Conservation (phyloP, 306 rosid species). For the Dicorynia guianensis region DNA sequence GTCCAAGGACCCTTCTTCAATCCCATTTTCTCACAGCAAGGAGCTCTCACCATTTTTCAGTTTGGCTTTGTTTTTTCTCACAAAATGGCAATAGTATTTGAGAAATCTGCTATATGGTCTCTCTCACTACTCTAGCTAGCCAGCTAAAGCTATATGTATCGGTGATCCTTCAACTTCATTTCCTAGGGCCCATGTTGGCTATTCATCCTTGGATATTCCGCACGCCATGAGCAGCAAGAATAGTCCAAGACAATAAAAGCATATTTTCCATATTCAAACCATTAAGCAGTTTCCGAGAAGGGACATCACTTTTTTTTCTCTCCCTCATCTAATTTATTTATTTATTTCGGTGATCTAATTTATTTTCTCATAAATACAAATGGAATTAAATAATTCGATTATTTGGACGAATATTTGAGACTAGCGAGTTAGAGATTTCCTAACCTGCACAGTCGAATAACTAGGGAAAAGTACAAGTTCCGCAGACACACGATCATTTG, state of each 20-base stretch:
- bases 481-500: too few species aligned
- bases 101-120: background rate
- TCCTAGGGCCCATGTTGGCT: background rate
- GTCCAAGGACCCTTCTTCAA: slow-evolving; percentile 88
- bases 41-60: slow-evolving; percentile 76
- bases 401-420: too few species aligned
- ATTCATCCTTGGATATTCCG: slow-evolving; percentile 41
- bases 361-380: too few species aligned
- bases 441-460: too few species aligned
- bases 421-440: too few species aligned
- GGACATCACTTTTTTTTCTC: background rate
- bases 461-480: too few species aligned
- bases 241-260: slow-evolving; percentile 34
- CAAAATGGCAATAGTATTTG: background rate
- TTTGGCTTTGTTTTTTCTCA: background rate
- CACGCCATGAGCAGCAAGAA: slow-evolving; percentile 22
- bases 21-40: slow-evolving; percentile 87
- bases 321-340: too few species aligned
- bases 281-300: slow-evolving; percentile 41
- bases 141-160: background rate
- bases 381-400: too few species aligned
- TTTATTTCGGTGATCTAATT: too few species aligned
- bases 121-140: background rate
- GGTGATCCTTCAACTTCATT: slow-evolving; percentile 12
- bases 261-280: slow-evolving; percentile 24